A percentile compares a stretch with the other conserved stretches of the same genome.
Evolutionary conservation across 495 filamentous ascomycete genomes (phyloP).

Genomic region (Endocarpon pusillum): DNA sequence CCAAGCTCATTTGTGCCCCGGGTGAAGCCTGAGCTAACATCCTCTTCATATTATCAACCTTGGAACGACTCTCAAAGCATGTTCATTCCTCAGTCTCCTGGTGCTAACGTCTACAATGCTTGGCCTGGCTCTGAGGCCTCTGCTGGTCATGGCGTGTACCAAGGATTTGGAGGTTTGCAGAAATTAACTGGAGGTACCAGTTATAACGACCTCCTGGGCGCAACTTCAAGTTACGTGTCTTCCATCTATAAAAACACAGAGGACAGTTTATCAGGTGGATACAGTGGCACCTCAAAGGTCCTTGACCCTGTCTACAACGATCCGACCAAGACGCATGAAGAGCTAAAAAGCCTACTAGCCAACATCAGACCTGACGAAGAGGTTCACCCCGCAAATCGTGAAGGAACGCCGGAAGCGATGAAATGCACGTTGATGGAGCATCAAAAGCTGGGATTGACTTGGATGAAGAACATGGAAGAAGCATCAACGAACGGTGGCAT

Average conservation of each 20-base stretch:
- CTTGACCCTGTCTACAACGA: constrained; percentile 23
- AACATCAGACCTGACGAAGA: constrained; percentile 64
- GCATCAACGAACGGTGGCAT: constrained; percentile 67
- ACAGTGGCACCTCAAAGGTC: background rate
- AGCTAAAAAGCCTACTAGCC: constrained; percentile 49
- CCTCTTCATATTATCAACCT: background rate
- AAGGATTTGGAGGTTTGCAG: constrained; percentile 8
- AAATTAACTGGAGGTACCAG: constrained; percentile 2
- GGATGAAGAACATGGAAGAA: constrained; percentile 72
- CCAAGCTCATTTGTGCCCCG: constrained; percentile 7
- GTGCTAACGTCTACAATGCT: constrained; percentile 1
- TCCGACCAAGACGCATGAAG: constrained; percentile 39
- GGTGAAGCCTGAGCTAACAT: background rate
- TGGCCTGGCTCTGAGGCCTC: background rate
- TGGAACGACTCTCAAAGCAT: background rate
- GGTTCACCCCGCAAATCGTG: constrained; percentile 42
- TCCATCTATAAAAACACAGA: constrained; percentile 3
- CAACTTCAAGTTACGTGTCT: constrained; percentile 2
- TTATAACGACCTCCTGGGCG: background rate
- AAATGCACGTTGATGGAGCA: constrained; percentile 59
- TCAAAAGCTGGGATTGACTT: constrained; percentile 66
- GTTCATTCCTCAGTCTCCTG: constrained; percentile 4
- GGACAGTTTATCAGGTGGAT: background rate
- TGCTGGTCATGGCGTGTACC: constrained; percentile 6
- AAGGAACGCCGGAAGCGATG: constrained; percentile 59